Evolutionary conservation across 1,139 yeast genomes (phyloP).

Genomic region (Geotrichum carabidarum): DNA sequence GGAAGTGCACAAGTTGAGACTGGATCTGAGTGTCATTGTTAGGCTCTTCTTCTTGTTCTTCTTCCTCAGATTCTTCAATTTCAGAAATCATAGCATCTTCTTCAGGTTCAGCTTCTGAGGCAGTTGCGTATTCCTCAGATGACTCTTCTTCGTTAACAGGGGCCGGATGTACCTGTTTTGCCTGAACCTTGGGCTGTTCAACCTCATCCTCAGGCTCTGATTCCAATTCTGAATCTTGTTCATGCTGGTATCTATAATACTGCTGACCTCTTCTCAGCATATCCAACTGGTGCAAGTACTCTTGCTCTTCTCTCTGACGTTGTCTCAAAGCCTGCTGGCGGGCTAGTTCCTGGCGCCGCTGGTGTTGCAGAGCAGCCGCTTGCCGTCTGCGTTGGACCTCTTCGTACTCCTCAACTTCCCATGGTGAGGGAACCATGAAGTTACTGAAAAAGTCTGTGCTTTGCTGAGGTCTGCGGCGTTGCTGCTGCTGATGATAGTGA

Average conservation of each 20-base stretch:
- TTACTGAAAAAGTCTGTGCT: too few relatives aligned
- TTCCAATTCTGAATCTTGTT: neutral
- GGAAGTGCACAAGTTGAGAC: neutral
- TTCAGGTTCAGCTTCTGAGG: neutral
- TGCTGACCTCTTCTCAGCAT: neutral
- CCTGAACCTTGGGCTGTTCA: neutral
- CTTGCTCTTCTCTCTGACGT: neutral
- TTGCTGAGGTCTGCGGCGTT: neutral
- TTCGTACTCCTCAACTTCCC: neutral
- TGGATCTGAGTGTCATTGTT: neutral
- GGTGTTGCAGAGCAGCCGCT: neutral
- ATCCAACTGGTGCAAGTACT: neutral
- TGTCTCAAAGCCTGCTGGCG: neutral
- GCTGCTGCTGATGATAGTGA: neutral
- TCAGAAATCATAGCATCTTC: neutral
- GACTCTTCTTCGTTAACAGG: neutral
- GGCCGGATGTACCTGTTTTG: neutral
- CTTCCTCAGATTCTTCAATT: neutral
- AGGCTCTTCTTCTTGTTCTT: neutral
- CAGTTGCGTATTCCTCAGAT: neutral
- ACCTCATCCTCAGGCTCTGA: neutral
- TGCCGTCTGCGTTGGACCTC: neutral
- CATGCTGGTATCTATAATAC: neutral
- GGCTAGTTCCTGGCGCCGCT: neutral
- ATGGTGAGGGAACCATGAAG: neutral